Percentiles rank a stretch among this genome's conserved stretches.
These are phyloP conservation scores for Boletus reticuloceps DNA, from an alignment of 768 basidiomycete species.

Conservation along the genomic window DNA sequence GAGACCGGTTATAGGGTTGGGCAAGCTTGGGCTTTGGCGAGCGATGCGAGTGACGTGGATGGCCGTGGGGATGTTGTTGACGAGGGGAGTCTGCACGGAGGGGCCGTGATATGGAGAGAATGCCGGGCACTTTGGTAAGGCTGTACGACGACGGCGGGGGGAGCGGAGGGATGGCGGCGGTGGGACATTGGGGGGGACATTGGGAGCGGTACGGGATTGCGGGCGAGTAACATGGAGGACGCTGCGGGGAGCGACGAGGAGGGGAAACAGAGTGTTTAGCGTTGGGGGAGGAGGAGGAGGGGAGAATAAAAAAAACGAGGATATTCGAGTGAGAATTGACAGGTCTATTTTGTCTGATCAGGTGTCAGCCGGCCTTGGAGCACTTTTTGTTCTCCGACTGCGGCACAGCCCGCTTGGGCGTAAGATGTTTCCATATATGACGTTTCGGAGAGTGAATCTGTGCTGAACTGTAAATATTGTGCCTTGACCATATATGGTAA, in stretches of 20 bases:
- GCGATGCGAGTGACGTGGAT: constrained; percentile 33
- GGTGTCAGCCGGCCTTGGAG: constrained; percentile 31
- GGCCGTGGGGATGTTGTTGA: constrained; percentile 35
- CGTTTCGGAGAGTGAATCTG: constrained; percentile 27
- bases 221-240: constrained; percentile 41
- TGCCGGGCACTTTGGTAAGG: constrained; percentile 72
- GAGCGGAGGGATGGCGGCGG: constrained; percentile 68
- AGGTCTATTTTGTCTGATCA: constrained; percentile 27
- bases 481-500: background rate
- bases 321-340: constrained; percentile 28
- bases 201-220: constrained; percentile 33
- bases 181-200: constrained; percentile 40
- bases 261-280: background rate
- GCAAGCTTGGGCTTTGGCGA: constrained; percentile 37
- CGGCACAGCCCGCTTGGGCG: constrained; percentile 30
- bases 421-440: constrained; percentile 23
- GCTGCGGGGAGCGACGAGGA: constrained; percentile 9
- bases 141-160: constrained; percentile 63
- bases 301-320: constrained; percentile 20
- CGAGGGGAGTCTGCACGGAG: constrained; percentile 31
- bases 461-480: constrained; percentile 22
- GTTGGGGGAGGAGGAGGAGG: background rate
- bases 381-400: constrained; percentile 34
- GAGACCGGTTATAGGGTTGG: constrained; percentile 13
- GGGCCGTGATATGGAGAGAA: constrained; percentile 68